A percentile compares a stretch with the other conserved stretches of the same genome.
phyloP scores from a whole-genome alignment of 2,329 filamentous ascomycete species.

The Monosporascus cannonballus region DNA sequence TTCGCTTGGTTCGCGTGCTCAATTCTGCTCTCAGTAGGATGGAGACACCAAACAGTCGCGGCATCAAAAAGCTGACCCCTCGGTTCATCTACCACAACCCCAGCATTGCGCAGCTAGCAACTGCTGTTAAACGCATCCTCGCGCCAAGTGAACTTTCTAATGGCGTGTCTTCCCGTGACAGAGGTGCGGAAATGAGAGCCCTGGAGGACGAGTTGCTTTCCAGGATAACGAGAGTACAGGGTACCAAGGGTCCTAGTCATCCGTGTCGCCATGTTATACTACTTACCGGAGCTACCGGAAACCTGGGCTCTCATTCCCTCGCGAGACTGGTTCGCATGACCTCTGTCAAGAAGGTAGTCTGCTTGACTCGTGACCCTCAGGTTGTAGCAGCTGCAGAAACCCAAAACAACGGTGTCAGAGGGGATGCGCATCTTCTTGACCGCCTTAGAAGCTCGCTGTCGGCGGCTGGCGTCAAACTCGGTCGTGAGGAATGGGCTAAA shows the following conservation, averaged over 20 bases:
- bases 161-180: neutral
- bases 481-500: conserved; percentile 4
- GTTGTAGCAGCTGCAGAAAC: neutral
- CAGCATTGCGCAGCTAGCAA: conserved; percentile 2
- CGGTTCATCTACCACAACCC: conserved; percentile 14
- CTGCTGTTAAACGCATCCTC: neutral
- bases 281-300: conserved; percentile 16
- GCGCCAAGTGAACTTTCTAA: neutral
- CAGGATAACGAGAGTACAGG: neutral
- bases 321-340: conserved; percentile 3
- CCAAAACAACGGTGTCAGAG: neutral
- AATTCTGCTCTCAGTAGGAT: neutral
- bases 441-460: conserved; percentile 5
- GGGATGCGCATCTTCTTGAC: neutral
- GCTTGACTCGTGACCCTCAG: conserved; percentile 1
- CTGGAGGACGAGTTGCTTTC: neutral
- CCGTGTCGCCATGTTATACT: conserved; percentile 6
- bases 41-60: neutral
- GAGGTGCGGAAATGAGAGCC: neutral
- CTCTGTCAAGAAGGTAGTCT: conserved; percentile 11
- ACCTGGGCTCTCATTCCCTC: conserved; percentile 13
- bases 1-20: conserved; percentile 13
- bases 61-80: conserved; percentile 1
- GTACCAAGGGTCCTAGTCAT: neutral
- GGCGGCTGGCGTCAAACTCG: conserved; percentile 5